phyloP scores from a whole-genome alignment of 371 early-diverging fungal species.

The Rhizopus stolonifer region DNA sequence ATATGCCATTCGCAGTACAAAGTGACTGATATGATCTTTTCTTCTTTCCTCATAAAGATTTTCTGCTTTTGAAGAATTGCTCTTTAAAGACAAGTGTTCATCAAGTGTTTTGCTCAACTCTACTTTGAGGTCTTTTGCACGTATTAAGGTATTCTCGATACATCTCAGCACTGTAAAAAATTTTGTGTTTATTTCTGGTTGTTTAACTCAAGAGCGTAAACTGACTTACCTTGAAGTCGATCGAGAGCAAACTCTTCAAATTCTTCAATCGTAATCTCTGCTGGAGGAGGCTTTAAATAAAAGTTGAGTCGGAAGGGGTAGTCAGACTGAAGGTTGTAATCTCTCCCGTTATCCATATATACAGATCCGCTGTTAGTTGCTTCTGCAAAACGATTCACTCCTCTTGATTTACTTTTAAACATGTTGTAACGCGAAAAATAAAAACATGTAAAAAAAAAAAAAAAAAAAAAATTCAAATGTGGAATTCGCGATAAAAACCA shows the following conservation, averaged over 20 bases:
- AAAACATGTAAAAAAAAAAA: slow-evolving; percentile 1
- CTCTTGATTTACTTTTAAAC: slow-evolving; percentile 21
- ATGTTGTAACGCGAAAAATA: slow-evolving; percentile 1
- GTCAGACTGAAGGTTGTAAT: slow-evolving; percentile 18
- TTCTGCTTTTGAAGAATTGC: slow-evolving; percentile 43
- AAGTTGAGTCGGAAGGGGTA: slow-evolving; percentile 83
- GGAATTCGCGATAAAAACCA: not conserved
- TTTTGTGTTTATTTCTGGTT: too few species aligned
- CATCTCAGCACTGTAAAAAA: slow-evolving; percentile 67
- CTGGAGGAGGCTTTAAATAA: slow-evolving; percentile 73
- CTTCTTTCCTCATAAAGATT: slow-evolving; percentile 69
- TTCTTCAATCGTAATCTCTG: slow-evolving; percentile 85
- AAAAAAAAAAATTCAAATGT: slow-evolving; percentile 11
- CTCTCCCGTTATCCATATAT: slow-evolving; percentile 9
- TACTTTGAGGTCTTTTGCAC: slow-evolving; percentile 66
- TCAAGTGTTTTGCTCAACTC: slow-evolving; percentile 59
- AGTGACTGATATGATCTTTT: slow-evolving; percentile 93
- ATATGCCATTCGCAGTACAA: slow-evolving; percentile 90
- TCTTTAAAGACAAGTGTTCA: slow-evolving; percentile 68
- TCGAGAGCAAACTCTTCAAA: slow-evolving; percentile 92
- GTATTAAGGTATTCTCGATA: slow-evolving; percentile 77
- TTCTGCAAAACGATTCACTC: slow-evolving; percentile 30
- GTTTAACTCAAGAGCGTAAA: too few species aligned
- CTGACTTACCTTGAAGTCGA: slow-evolving; percentile 73
- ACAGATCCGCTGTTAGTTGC: slow-evolving; percentile 11